Base-by-base conservation (phyloP, 192 early-diverging fungal species). In the Helicostylum pulchrum region DNA sequence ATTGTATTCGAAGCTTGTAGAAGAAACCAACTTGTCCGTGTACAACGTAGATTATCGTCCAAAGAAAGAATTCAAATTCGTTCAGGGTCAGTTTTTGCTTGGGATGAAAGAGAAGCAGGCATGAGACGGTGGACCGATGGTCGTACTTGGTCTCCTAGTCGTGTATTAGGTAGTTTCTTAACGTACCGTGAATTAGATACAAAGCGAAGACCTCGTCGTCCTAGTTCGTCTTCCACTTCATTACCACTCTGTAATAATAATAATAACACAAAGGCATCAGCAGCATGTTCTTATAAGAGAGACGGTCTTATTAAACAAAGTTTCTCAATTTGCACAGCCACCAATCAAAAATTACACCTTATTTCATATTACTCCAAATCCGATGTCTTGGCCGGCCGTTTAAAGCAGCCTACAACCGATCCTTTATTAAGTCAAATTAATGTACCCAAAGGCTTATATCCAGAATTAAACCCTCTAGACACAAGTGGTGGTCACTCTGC, bases 81-180 rank as follows among this genome's bases (percentile, higher is more conserved):
- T 47, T 93, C 94, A 1, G 92, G 92, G 1, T 90, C 92, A 5
- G 86, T 94, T 26, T 96, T 93, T 79, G 88, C 90, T 43, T 96
- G 93, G 88, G 92, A 94, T 68, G 94, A 96, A 76, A 76, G 88
- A 58, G 92, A 96, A 72, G 85, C 86, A 50, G 94, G 92, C 15
- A 96, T 96, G 86, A 80, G 91, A 67, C 83, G 94, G 42, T 96
- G 94, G 94, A 94, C 94, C 0, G 94, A 96, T 71, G 92, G 92
- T 15, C 85, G 88, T 68, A 88, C 83, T 50, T 96, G 94, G 94
- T 91, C 89, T 32, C 89, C 94, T 1, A 90, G 87, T 32, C 83
- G 94, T 31, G 92, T 95, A 54, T 85, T 89, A 39, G 93, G 93
- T 23, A 89, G 86, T 53, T 95, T 95, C 69, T 76, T 95, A 50